Evolutionary conservation across 2,329 filamentous ascomycete species (phyloP), one percentile per base, ranked within the genome.

Genomic region (Alternaria arbusti): DNA sequence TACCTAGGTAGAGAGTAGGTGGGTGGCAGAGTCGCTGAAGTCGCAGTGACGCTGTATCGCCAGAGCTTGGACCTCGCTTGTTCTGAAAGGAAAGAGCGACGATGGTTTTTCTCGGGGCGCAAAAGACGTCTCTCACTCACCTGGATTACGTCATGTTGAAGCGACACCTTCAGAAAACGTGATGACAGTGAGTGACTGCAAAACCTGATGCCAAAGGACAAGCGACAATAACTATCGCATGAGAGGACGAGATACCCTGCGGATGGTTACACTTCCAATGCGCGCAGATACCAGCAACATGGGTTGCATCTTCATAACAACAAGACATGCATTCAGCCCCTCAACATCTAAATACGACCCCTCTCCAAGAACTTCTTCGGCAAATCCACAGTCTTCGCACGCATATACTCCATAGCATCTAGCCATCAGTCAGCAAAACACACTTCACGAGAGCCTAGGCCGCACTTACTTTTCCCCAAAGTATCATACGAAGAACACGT

Each of bases 351-450:
- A 26, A 69, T 67, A 15, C 62, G 50, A 0, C 67, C 65, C 22
- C 67, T 59, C 6, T 65, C 65, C 12, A 67, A 22, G 23, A 71
- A 71, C 44, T 63, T 55, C 30, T 63, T 70, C 6, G 65, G 69
- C 49, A 71, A 51, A 51, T 67, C 65, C 44, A 69, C 68, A 17
- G 57, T 60, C 59, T 70, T 71, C 11, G 61, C 59, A 5, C 65
- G 59, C 55, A 73, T 52, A 52, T 73, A 74, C 26, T 73, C 71
- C 54, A 69, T 67, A 5, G 65, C 60, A 60, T 69, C 66, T 25
- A 22, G 40, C n/a, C 43, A 51, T 6, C 2, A 2, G 54, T 64
- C 6, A 64, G 57, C 36, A 28, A 20, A 3, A 20, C 20, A 20
- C 20, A 20, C 20, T 20, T 20, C 20, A 20, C 20, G 20, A 20